A percentile compares a stretch with the other conserved stretches of the same genome.
Conservation (phyloP, 2,329 filamentous ascomycete species). For the Delphinella strobiligena region DNA sequence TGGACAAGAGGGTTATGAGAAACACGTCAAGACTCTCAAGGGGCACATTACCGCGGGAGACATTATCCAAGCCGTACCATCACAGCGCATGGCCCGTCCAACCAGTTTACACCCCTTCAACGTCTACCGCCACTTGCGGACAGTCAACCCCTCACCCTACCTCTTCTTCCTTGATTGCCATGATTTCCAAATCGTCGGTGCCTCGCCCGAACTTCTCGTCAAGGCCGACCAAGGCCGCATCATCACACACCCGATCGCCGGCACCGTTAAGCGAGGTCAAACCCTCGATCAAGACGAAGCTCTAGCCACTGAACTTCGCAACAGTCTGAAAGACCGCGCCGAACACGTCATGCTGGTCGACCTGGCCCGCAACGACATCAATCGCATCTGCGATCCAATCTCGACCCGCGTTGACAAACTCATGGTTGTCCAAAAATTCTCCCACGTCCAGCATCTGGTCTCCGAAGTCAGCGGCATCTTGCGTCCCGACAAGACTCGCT, state of each 20-base stretch:
- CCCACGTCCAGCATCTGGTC: conserved; percentile 92
- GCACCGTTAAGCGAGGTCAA: conserved; percentile 79
- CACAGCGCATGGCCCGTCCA: conserved; percentile 79
- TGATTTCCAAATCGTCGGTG: conserved; percentile 89
- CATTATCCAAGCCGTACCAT: conserved; percentile 96
- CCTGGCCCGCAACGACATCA: conserved; percentile 89
- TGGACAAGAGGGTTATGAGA: conserved; percentile 76
- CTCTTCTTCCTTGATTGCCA: conserved; percentile 90
- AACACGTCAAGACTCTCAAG: conserved; percentile 76
- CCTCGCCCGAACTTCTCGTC: conserved; percentile 86
- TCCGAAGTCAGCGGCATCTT: conserved; percentile 92
- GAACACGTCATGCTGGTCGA: conserved; percentile 98
- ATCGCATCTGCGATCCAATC: conserved; percentile 82
- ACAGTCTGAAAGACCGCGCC: conserved; percentile 79
- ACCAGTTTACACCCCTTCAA: conserved; percentile 94
- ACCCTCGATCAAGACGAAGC: conserved; percentile 69
- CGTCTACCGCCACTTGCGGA: conserved; percentile 89
- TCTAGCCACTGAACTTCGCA: conserved; percentile 64
- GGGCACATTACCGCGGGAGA: conserved; percentile 83
- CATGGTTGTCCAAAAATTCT: conserved; percentile 92
- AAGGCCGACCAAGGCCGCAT: conserved; percentile 79
- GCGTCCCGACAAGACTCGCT: conserved; percentile 70
- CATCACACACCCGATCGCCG: conserved; percentile 93
- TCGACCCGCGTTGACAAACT: conserved; percentile 84
- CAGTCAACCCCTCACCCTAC: conserved; percentile 95